phyloP scores from a whole-genome alignment of 345 rosid species.

The Excoecaria agallocha region DNA sequence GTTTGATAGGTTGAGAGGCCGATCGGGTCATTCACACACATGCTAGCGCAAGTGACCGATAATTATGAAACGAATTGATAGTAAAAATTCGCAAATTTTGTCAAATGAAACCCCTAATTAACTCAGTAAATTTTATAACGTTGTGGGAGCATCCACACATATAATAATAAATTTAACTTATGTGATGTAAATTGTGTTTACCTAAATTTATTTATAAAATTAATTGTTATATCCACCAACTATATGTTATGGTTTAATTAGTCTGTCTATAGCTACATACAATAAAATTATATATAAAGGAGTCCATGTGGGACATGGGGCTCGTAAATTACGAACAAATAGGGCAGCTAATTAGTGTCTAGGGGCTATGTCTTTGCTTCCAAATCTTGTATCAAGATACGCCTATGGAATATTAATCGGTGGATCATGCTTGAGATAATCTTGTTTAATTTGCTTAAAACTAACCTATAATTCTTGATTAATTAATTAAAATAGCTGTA shows the following conservation, averaged over 20 bases:
- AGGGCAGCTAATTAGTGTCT: not conserved
- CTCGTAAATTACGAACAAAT: not conserved
- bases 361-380: not conserved
- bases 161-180: too few relatives aligned
- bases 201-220: not conserved
- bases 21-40: too few relatives aligned
- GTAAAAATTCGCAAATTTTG: too few relatives aligned
- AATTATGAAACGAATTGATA: too few relatives aligned
- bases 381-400: conserved; percentile 21
- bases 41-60: too few relatives aligned
- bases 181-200: not conserved
- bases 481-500: not conserved
- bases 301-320: not conserved
- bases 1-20: too few relatives aligned
- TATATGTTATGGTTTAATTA: not conserved
- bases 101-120: too few relatives aligned
- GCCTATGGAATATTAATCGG: conserved; percentile 10
- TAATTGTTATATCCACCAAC: not conserved
- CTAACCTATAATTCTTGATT: not conserved
- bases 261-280: not conserved
- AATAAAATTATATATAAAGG: not conserved
- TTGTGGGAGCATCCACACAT: too few relatives aligned
- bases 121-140: too few relatives aligned
- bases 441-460: not conserved
- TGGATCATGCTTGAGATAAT: conserved; percentile 6